phyloP scores from a whole-genome alignment of 2,329 filamentous ascomycete species.

The Seiridium unicorne region DNA sequence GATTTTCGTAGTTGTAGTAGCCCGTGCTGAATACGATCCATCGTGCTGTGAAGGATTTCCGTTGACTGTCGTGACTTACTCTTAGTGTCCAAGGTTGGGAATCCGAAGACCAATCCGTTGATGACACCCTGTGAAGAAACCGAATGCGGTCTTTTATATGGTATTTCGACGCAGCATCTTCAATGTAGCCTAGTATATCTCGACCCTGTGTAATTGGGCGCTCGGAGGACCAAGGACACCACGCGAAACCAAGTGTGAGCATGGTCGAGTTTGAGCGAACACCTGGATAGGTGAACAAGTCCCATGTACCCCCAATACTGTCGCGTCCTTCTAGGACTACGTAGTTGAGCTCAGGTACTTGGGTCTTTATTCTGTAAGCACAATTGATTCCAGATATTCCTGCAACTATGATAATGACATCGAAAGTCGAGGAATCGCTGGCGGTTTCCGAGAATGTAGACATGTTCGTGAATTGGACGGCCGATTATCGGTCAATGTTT shows the following conservation, averaged over 20 bases:
- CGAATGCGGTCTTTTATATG: background rate
- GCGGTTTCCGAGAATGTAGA: too few relatives aligned
- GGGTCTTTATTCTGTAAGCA: background rate
- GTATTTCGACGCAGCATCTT: background rate
- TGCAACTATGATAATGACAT: background rate
- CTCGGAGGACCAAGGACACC: conserved; percentile 48
- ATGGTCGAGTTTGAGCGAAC: conserved; percentile 27
- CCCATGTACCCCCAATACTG: background rate
- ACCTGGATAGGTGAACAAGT: background rate
- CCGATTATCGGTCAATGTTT: too few relatives aligned
- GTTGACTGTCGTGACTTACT: background rate
- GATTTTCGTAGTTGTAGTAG: background rate
- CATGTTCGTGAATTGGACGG: too few relatives aligned
- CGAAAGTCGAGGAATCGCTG: too few relatives aligned
- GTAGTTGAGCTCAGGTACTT: background rate
- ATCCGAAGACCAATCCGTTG: background rate
- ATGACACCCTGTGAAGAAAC: background rate
- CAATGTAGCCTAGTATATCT: background rate
- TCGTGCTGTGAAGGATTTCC: background rate
- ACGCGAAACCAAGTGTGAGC: conserved; percentile 62
- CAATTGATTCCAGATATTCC: background rate
- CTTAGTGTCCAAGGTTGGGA: background rate
- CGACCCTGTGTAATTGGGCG: background rate
- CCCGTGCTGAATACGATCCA: background rate
- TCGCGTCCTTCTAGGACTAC: background rate